phyloP scores from a whole-genome alignment of 108 stramenopile species.

The Nitzschia sp. region DNA sequence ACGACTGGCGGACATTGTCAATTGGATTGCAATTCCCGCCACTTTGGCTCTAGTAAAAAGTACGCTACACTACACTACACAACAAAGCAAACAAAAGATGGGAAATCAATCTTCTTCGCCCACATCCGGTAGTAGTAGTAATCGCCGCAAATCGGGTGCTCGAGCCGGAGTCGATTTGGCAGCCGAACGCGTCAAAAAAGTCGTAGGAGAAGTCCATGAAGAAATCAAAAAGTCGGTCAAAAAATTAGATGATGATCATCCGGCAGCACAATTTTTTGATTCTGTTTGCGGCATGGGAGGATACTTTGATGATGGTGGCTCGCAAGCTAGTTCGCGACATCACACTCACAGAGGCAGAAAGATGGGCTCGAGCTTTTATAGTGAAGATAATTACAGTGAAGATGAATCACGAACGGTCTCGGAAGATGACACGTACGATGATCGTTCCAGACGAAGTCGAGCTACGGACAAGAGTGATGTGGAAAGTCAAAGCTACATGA shows the following conservation, averaged over 20 bases:
- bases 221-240: slow-evolving; percentile 41
- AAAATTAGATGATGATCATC: slow-evolving; percentile 49
- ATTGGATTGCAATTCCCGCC: too few relatives aligned
- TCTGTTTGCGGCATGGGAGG: slow-evolving; percentile 40
- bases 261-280: slow-evolving; percentile 50
- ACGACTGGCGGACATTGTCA: too few relatives aligned
- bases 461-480: slow-evolving; percentile 22
- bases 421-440: slow-evolving; percentile 41
- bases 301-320: slow-evolving; percentile 28
- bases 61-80: too few relatives aligned
- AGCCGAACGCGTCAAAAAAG: slow-evolving; percentile 16
- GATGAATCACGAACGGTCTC: slow-evolving; percentile 44
- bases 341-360: slow-evolving; percentile 4
- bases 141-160: background rate
- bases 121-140: too few relatives aligned
- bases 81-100: background rate
- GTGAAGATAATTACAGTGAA: slow-evolving; percentile 31
- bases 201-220: slow-evolving; percentile 32
- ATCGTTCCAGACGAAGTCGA: slow-evolving; percentile 16
- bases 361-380: slow-evolving; percentile 2
- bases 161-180: background rate
- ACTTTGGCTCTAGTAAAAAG: too few relatives aligned
- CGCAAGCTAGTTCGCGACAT: slow-evolving; percentile 17
- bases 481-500: slow-evolving; percentile 28
- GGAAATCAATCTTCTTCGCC: background rate